Conservation (phyloP, 352 stramenopile species). For the Pythium insidiosum region DNA sequence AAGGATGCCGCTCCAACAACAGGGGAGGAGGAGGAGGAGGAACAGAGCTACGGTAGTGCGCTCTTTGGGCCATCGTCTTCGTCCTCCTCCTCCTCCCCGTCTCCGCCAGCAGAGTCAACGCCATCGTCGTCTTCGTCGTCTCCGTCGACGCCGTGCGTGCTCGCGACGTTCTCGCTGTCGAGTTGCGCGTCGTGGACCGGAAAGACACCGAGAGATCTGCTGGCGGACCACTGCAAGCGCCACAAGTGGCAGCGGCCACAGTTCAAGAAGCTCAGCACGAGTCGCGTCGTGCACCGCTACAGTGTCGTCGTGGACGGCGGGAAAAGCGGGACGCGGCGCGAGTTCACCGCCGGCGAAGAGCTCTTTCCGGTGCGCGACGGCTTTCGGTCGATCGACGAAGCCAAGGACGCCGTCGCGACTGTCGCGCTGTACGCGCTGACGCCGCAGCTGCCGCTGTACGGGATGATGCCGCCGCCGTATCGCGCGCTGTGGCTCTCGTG, state of each 20-base stretch:
- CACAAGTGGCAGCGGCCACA: slow-evolving; percentile 70
- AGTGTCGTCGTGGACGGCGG: slow-evolving; percentile 30
- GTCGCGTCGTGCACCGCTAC: slow-evolving; percentile 31
- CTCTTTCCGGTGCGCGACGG: slow-evolving; percentile 30
- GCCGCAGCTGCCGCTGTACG: slow-evolving; percentile 81
- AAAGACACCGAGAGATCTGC: slow-evolving; percentile 81
- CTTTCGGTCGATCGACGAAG: slow-evolving; percentile 57
- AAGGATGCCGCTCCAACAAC: not conserved
- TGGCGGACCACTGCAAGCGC: slow-evolving; percentile 88
- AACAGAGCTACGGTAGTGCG: slow-evolving; percentile 11
- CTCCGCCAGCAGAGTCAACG: slow-evolving; percentile 19
- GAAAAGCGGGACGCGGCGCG: slow-evolving; percentile 8
- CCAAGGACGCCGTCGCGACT: slow-evolving; percentile 72
- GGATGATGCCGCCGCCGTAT: slow-evolving; percentile 82
- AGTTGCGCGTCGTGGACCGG: slow-evolving; percentile 37
- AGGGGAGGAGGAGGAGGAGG: slow-evolving; percentile 1
- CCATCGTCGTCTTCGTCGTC: slow-evolving; percentile 13
- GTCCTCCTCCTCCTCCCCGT: slow-evolving; percentile 7
- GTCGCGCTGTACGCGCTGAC: slow-evolving; percentile 85
- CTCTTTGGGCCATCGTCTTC: no score
- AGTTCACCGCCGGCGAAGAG: slow-evolving; percentile 29
- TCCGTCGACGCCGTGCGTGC: slow-evolving; percentile 3
- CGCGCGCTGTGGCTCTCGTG: slow-evolving; percentile 84
- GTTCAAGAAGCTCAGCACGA: slow-evolving; percentile 41
- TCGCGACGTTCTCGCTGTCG: slow-evolving; percentile 1